Evolutionary conservation across 164 flowering plant genomes (phyloP).

Genomic region (Nymphaea colorata): DNA sequence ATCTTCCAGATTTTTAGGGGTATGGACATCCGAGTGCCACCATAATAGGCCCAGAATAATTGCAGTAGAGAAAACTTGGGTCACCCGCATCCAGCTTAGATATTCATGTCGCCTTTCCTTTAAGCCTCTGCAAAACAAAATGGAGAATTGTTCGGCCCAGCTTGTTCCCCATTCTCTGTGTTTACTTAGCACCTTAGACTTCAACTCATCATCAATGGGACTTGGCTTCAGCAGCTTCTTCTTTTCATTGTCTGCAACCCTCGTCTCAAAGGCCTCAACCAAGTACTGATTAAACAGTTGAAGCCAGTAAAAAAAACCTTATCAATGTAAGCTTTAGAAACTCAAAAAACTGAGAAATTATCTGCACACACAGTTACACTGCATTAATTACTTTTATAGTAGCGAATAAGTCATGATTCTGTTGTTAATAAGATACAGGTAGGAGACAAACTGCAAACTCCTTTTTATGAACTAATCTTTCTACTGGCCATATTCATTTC

Average conservation of each 20-base stretch:
- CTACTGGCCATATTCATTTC: too few species aligned
- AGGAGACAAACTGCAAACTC: too few species aligned
- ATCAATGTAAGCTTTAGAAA: too few species aligned
- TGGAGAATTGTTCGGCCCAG: slow-evolving; percentile 70
- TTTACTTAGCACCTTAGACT: slow-evolving; percentile 30
- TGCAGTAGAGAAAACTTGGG: slow-evolving; percentile 69
- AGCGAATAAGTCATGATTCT: too few species aligned
- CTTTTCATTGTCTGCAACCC: slow-evolving; percentile 67
- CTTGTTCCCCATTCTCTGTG: slow-evolving; percentile 91
- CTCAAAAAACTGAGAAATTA: too few species aligned
- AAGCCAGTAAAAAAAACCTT: too few species aligned
- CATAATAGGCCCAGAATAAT: slow-evolving; percentile 68
- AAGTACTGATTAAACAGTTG: slow-evolving; percentile 46
- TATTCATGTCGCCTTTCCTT: slow-evolving; percentile 76
- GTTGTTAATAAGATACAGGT: too few species aligned
- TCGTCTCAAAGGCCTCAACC: slow-evolving; percentile 86
- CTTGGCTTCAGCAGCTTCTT: slow-evolving; percentile 46
- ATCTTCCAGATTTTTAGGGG: slow-evolving; percentile 52
- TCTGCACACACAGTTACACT: too few species aligned
- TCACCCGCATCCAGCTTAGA: slow-evolving; percentile 65
- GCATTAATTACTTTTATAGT: too few species aligned
- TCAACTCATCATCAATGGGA: slow-evolving; percentile 62
- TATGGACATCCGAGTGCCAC: slow-evolving; percentile 76
- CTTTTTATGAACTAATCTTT: too few species aligned
- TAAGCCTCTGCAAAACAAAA: slow-evolving; percentile 62